Base-by-base conservation (phyloP, 768 basidiomycete genomes). In the Phallus indusiatus region DNA sequence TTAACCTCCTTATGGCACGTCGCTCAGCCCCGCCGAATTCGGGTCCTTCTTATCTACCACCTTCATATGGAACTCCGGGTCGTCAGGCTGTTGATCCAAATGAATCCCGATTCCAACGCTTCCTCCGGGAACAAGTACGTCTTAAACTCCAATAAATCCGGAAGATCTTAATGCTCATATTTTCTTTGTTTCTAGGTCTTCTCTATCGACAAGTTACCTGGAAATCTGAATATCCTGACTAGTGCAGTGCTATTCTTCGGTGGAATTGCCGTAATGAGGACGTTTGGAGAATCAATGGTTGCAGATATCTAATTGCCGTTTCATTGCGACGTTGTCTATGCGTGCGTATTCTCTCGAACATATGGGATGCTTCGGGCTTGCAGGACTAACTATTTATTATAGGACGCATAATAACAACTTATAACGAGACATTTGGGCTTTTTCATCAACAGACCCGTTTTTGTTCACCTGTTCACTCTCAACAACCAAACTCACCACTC, bases 271-370 rank as follows among this genome's bases (percentile, higher is more conserved):
- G 82, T 75, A 14, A 82, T 85, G 16, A 82, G 88, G 69, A 81
- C 81, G 47, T 95, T 86, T 80, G 90, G 90, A 11, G 87, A 86
- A 47, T 68, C 87, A 47, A 79, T 91, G 74, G 79, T 91, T 49
- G 55, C 46, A 33, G 55, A 56, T 28, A 56, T 56, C 49, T 56
- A 51, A 17, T 51, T 14, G 7, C 7, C 7, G 28, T 28, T 28
- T 28, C 2, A 28, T 28, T 28, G 28, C 28, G 2, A 2, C 28
- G 28, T 28, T 28, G 28, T 7, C 28, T 28, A 28, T 28, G 28
- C 28, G 28, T 28, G 28, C 28, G 28, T 28, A 7, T 28, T 2
- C 7, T 28, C 28, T 28, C 28, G 28, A 7, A 7, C 28, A 3
- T 28, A 7, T 28, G 28, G 4, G 28, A 28, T 28, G 28, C 28